Evolutionary conservation across 345 rosid species (phyloP), one percentile per base, ranked within the genome.

Genomic region (Boechera divaricarpa): DNA sequence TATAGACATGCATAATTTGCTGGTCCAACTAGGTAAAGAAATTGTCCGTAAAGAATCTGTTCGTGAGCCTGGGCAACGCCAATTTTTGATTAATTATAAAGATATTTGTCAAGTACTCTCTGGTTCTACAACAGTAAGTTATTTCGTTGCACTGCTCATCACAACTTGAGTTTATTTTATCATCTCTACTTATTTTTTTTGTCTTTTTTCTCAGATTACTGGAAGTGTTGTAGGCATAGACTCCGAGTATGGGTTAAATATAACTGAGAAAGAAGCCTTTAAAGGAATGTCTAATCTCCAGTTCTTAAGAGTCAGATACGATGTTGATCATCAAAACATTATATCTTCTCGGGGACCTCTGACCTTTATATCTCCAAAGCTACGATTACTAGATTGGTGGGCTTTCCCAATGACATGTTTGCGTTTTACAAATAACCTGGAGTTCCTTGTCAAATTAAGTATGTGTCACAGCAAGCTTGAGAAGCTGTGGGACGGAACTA

Each of bases 21-120:
- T 78, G 7, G 76, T 24, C 47, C 73, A 78, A 42, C 31, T 82
- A 74, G 81, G 83, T 12, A 0, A 70, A 54, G 38, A 49, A 12
- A 52, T 79, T 44, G 68, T 72, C 10, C 77, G 42, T 2, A 26
- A 48, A 45, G 67, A 77, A 21, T 21, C 24, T 21, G 24, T 21
- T 31, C 10, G 2, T 48, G 48, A 57, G 2, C 69, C 77, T 68
- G 74, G 53, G 1, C 9, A 56, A 29, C 68, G 72, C 2, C 77
- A 61, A 4, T 54, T 81, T 33, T 44, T 82, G 28, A 41, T 57
- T 65, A 9, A 9, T 26, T 10, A 53, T 18, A 69, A 72, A 47
- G 80, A 82, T 61, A 56, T 26, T 10, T 7, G 33, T 56, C 45
- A 49, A 38, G 78, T 71, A 1, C 7, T 82, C 26, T 33, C 26